These are phyloP conservation scores for Bipolaris sorokiniana DNA, from an alignment of 2,329 filamentous ascomycete genomes.

Conservation along the genomic window DNA sequence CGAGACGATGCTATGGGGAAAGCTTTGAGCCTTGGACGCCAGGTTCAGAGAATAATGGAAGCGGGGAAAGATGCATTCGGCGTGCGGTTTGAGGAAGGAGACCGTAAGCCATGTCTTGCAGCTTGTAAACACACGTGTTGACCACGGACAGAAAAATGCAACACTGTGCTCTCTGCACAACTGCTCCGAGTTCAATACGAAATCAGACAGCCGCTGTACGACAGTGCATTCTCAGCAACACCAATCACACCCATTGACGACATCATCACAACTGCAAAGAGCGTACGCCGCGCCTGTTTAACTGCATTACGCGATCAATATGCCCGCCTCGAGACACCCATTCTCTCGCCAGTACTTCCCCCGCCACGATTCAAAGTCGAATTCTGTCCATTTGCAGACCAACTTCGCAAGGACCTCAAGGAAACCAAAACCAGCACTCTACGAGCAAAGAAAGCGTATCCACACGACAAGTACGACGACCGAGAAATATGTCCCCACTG, in stretches of 20 bases:
- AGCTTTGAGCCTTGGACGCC: slow-evolving; percentile 36
- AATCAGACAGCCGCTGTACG: slow-evolving; percentile 38
- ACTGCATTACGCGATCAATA: slow-evolving; percentile 40
- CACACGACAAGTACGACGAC: slow-evolving; percentile 41
- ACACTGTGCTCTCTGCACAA: slow-evolving; percentile 40
- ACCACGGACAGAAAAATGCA: slow-evolving; percentile 37
- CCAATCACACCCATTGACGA: slow-evolving; percentile 34
- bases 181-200: slow-evolving; percentile 44
- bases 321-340: slow-evolving; percentile 31
- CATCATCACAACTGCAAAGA: slow-evolving; percentile 39
- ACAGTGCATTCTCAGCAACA: slow-evolving; percentile 32
- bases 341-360: slow-evolving; percentile 32
- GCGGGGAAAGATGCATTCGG: slow-evolving; percentile 37
- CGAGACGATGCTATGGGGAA: slow-evolving; percentile 38
- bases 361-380: slow-evolving; percentile 45
- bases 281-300: slow-evolving; percentile 41
- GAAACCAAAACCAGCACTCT: slow-evolving; percentile 26
- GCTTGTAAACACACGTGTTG: slow-evolving; percentile 11
- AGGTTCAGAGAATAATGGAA: slow-evolving; percentile 36
- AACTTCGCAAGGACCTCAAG: slow-evolving; percentile 36
- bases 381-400: slow-evolving; percentile 41
- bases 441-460: slow-evolving; percentile 35
- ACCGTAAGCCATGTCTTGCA: slow-evolving; percentile 28
- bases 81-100: slow-evolving; percentile 40
- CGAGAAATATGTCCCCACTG: slow-evolving; percentile 44